A percentile compares a stretch with the other conserved stretches of the same genome.
phyloP scores from a whole-genome alignment of 192 early-diverging fungal species.

The Backusella tarrabulga region DNA sequence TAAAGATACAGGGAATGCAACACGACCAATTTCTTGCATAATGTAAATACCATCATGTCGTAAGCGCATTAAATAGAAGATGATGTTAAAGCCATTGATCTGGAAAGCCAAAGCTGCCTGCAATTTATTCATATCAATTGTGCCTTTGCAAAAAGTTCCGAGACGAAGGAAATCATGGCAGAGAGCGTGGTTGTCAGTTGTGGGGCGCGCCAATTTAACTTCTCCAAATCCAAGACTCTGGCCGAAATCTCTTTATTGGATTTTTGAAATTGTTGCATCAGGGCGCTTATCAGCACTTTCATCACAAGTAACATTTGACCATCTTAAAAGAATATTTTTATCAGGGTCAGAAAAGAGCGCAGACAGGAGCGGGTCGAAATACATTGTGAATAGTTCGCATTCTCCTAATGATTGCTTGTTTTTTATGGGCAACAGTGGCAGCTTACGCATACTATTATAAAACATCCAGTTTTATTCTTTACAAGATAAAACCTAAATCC shows the following conservation, averaged over 20 bases:
- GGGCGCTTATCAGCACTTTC: slow-evolving; percentile 11
- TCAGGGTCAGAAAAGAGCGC: slow-evolving; percentile 22
- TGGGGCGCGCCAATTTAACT: slow-evolving; percentile 22
- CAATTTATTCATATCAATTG: slow-evolving; percentile 19
- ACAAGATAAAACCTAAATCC: slow-evolving; percentile 7
- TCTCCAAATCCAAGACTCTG: slow-evolving; percentile 12
- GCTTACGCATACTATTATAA: slow-evolving; percentile 16
- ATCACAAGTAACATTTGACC: slow-evolving; percentile 17
- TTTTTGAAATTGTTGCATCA: slow-evolving; percentile 21
- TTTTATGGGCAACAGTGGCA: slow-evolving; percentile 11
- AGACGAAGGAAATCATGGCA: slow-evolving; percentile 13
- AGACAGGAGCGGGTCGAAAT: slow-evolving; percentile 20
- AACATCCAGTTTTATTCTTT: background rate
- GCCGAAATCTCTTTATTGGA: slow-evolving; percentile 9
- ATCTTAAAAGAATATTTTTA: slow-evolving; percentile 21
- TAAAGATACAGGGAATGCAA: slow-evolving; percentile 11
- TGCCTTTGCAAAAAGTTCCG: slow-evolving; percentile 8
- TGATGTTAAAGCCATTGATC: slow-evolving; percentile 12
- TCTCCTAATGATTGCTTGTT: slow-evolving; percentile 19
- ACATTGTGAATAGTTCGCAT: slow-evolving; percentile 21
- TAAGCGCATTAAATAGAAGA: slow-evolving; percentile 14
- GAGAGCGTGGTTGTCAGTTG: slow-evolving; percentile 10
- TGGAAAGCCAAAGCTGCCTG: slow-evolving; percentile 21
- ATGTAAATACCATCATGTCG: slow-evolving; percentile 15
- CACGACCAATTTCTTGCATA: slow-evolving; percentile 19